Percentiles rank a stretch among this genome's conserved stretches.
Evolutionary conservation across 495 filamentous ascomycete genomes (phyloP).

Genomic region (Penicillium parvum): DNA sequence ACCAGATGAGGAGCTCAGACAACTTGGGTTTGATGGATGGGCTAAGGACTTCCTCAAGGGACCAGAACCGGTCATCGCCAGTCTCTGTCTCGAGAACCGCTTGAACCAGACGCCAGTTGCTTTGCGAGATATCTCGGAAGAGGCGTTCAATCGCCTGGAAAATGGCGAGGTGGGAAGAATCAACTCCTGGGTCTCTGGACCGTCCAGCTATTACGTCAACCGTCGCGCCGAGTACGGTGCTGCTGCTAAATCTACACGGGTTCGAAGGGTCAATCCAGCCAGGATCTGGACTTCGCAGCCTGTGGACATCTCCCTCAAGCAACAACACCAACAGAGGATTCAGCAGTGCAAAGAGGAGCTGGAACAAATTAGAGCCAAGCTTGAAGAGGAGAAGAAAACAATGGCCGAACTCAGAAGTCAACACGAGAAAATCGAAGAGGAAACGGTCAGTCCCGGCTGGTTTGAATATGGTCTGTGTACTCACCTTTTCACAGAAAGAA

Average conservation of each 20-base stretch:
- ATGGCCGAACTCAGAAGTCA: constrained; percentile 38
- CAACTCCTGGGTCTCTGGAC: constrained; percentile 58
- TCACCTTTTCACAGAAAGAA: constrained; percentile 30
- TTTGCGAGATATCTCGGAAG: constrained; percentile 55
- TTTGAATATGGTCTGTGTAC: constrained; percentile 1
- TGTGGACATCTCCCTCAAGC: constrained; percentile 58
- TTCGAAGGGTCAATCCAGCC: constrained; percentile 51
- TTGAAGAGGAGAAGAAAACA: constrained; percentile 27
- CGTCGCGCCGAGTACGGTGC: constrained; percentile 69
- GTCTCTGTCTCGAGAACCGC: constrained; percentile 68
- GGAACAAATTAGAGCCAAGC: constrained; percentile 29
- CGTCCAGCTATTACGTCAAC: constrained; percentile 52
- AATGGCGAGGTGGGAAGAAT: constrained; percentile 37
- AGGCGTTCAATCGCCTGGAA: constrained; percentile 58
- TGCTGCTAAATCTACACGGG: constrained; percentile 61
- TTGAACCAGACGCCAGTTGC: constrained; percentile 65
- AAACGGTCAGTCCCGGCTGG: constrained; percentile 33
- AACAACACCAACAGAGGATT: constrained; percentile 43
- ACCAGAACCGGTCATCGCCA: constrained; percentile 78
- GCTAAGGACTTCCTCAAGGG: constrained; percentile 72
- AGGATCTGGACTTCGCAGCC: constrained; percentile 73
- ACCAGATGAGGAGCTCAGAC: constrained; percentile 48
- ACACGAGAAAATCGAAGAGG: constrained; percentile 15
- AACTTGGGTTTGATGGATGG: constrained; percentile 73
- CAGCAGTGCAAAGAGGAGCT: constrained; percentile 39